Evolutionary conservation across 306 rosid species (phyloP), one percentile per base, ranked within the genome.

Genomic region (Prunus salicina): DNA sequence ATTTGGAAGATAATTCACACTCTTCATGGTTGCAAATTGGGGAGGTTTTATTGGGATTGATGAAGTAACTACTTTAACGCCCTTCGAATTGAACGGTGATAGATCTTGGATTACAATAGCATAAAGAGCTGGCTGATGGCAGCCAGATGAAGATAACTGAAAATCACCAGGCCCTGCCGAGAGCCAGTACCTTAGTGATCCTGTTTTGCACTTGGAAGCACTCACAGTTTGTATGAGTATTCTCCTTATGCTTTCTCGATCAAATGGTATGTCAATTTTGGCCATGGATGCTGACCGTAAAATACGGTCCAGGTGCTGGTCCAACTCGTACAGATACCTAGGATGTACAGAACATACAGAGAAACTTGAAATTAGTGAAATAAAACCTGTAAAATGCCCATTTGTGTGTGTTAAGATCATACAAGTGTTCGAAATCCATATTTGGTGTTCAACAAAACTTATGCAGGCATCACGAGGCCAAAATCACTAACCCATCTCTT

Each of bases 101-200:
- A 66, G 20, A 49, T 86, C 94, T 85, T 88, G 89, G 84, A 89
- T 80, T 68, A 92, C 96, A 71, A 94, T 76, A 30, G 93, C 98
- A 72, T 92, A 91, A 57, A 94, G 88, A 49, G 87, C 76, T 64
- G 98, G 84, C 55, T 82, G 83, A 73, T 78, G 68, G 65, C 88
- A 83, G 52, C 85, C 83, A 19, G 95, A 84, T 22, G 97, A 86
- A 64, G 98, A 90, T 45, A 94, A 82, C 73, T 85, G 93, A 82
- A 94, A 94, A 78, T 94, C 96, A 64, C 98, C 98, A n/a, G 96
- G 94, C 82, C 98, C 97, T 10, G 87, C 91, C 20, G 98, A 90
- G 72, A 94, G 88, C 98, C 98, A 94, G 70, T 94, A 94, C 80
- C 96, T 84, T 20, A 94, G 84, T 16, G 97, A 87, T 64, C 97